These are phyloP conservation scores for Omphalotus guepiniiformis DNA, from an alignment of 768 basidiomycete species.

Conservation along the genomic window DNA sequence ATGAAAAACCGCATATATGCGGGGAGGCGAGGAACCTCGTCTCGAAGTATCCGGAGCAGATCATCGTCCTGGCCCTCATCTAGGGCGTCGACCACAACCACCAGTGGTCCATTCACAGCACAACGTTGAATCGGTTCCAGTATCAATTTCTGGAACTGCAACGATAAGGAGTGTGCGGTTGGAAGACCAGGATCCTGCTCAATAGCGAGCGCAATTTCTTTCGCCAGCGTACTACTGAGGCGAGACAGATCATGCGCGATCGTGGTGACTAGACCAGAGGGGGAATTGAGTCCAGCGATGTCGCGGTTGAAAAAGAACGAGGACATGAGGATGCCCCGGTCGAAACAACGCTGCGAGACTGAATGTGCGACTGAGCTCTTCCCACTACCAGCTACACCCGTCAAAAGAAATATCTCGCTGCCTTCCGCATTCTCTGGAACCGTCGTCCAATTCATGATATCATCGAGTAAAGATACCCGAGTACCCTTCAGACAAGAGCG, in stretches of 20 bases:
- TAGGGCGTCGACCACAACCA: constrained; percentile 21
- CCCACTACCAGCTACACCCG: constrained; percentile 19
- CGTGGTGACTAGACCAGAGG: constrained; percentile 11
- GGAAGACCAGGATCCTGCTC: constrained; percentile 10
- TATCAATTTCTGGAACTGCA: constrained; percentile 16
- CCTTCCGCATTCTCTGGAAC: too few relatives aligned
- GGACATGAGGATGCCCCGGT: constrained; percentile 22
- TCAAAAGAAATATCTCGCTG: constrained; percentile 6
- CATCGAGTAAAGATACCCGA: background rate
- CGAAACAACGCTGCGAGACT: constrained; percentile 22
- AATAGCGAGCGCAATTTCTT: constrained; percentile 11
- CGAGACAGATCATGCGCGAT: constrained; percentile 16
- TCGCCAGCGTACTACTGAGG: constrained; percentile 7
- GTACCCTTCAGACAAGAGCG: background rate
- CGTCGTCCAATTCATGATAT: background rate
- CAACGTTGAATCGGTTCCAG: constrained; percentile 1
- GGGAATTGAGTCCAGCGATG: constrained; percentile 7
- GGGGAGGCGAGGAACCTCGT: constrained; percentile 16
- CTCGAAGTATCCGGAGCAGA: constrained; percentile 13
- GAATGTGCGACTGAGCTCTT: constrained; percentile 25
- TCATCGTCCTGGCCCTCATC: constrained; percentile 17
- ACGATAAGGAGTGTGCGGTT: constrained; percentile 7
- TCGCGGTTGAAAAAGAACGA: constrained; percentile 23
- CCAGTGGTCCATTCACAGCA: constrained; percentile 5
- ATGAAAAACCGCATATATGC: constrained; percentile 17